phyloP scores from a whole-genome alignment of 441 rosid genomes.

The Erysimum cheiri region DNA sequence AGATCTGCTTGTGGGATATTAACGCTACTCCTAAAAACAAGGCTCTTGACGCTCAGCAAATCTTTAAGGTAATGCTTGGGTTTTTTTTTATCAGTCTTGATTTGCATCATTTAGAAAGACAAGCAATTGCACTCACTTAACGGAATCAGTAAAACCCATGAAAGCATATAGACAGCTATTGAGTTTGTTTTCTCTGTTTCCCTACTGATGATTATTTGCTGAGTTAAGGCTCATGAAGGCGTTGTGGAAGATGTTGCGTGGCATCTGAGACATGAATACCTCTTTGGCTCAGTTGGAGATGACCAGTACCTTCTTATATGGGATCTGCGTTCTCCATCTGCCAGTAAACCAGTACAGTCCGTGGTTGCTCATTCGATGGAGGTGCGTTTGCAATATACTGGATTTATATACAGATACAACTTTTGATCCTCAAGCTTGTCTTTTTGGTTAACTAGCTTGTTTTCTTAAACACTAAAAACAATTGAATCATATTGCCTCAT shows the following conservation, averaged over 20 bases:
- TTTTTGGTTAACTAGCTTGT: neutral
- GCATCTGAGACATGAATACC: slow-evolving; percentile 92
- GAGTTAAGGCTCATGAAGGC: slow-evolving; percentile 85
- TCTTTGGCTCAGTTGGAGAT: slow-evolving; percentile 98
- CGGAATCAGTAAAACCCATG: neutral
- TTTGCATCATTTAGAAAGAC: slow-evolving; percentile 12
- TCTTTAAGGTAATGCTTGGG: slow-evolving; percentile 64
- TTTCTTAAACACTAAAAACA: no score
- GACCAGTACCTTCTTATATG: slow-evolving; percentile 86
- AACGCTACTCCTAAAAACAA: slow-evolving; percentile 78
- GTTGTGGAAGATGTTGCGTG: slow-evolving; percentile 98
- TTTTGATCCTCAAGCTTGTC: neutral
- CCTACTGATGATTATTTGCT: slow-evolving; percentile 27
- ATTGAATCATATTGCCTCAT: no score
- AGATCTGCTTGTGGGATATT: slow-evolving; percentile 95
- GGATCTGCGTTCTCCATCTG: slow-evolving; percentile 84
- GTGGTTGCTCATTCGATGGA: slow-evolving; percentile 94
- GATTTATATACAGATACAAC: neutral
- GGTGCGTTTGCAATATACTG: slow-evolving; percentile 50
- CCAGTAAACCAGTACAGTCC: slow-evolving; percentile 75
- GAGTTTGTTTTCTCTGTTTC: slow-evolving; percentile 18
- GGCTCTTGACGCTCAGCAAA: slow-evolving; percentile 79
- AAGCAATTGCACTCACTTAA: neutral
- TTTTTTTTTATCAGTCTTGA: neutral
- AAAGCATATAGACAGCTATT: neutral